Conservation (phyloP, 2,329 filamentous ascomycete genomes). For the Diplodia seriata region DNA sequence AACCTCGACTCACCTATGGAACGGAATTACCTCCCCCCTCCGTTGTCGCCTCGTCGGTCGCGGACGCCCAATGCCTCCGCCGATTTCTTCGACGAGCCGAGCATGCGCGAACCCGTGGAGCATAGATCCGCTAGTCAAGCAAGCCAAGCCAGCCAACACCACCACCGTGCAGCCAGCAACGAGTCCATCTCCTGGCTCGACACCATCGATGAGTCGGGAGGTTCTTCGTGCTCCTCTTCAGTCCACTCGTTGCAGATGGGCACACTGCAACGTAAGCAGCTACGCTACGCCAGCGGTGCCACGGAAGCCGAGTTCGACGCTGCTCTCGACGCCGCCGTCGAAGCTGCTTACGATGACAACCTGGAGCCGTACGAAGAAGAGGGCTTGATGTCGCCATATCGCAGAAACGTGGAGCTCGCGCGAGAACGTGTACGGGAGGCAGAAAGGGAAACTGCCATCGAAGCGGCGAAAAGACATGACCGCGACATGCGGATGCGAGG, state of each 20-base stretch:
- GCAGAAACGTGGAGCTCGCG: slow-evolving; percentile 72
- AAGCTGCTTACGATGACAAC: slow-evolving; percentile 93
- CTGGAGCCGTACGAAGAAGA: slow-evolving; percentile 73
- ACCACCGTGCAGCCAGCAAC: slow-evolving; percentile 67
- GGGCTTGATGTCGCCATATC: slow-evolving; percentile 39
- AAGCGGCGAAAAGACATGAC: slow-evolving; percentile 67
- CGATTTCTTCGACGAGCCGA: slow-evolving; percentile 37
- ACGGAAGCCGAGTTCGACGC: slow-evolving; percentile 93
- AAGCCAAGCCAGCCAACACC: slow-evolving; percentile 29
- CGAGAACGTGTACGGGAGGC: slow-evolving; percentile 77
- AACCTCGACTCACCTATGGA: slow-evolving; percentile 59
- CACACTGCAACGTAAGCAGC: slow-evolving; percentile 71
- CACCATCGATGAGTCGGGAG: slow-evolving; percentile 88
- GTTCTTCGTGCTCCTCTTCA: slow-evolving; percentile 75
- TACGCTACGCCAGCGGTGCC: slow-evolving; percentile 70
- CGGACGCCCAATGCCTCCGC: slow-evolving; percentile 51
- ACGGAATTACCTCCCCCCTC: slow-evolving; percentile 70
- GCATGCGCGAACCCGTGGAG: slow-evolving; percentile 34
- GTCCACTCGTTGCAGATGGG: slow-evolving; percentile 81
- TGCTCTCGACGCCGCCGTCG: slow-evolving; percentile 91
- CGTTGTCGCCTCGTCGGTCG: slow-evolving; percentile 70
- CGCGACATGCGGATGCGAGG: slow-evolving; percentile 53
- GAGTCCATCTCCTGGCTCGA: slow-evolving; percentile 93
- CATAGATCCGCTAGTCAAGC: slow-evolving; percentile 24
- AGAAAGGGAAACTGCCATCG: slow-evolving; percentile 71